phyloP scores from a whole-genome alignment of 768 basidiomycete genomes.

The Tulasnella sp. region DNA sequence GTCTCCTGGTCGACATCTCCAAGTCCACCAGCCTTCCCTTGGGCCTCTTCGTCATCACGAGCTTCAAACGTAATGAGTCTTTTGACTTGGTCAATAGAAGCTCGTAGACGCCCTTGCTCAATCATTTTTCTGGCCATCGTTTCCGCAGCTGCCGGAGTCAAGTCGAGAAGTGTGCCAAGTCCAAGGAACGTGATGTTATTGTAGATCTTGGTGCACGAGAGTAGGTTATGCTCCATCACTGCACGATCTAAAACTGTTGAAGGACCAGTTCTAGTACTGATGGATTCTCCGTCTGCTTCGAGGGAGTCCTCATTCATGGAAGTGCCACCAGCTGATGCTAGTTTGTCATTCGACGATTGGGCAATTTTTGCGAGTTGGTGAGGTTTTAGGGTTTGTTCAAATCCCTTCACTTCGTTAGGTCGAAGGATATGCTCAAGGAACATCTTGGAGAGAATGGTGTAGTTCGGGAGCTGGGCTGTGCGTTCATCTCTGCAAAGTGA shows the following conservation, averaged over 20 bases:
- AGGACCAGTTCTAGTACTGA: constrained; percentile 76
- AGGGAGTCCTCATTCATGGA: constrained; percentile 29
- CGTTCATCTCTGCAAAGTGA: constrained; percentile 92
- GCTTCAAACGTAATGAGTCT: constrained; percentile 89
- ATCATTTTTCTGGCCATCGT: constrained; percentile 98
- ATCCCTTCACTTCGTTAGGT: constrained; percentile 75
- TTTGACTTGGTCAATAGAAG: constrained; percentile 91
- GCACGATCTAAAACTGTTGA: constrained; percentile 93
- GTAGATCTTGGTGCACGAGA: constrained; percentile 94
- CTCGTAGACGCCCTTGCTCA: constrained; percentile 86
- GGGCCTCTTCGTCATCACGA: constrained; percentile 80
- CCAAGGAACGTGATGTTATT: constrained; percentile 94
- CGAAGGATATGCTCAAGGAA: constrained; percentile 95
- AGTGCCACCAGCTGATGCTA: constrained; percentile 37
- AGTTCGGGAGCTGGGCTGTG: constrained; percentile 59
- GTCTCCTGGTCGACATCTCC: constrained; percentile 76
- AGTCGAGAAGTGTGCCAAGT: constrained; percentile 76
- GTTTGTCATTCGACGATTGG: constrained; percentile 67
- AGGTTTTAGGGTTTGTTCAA: constrained; percentile 72
- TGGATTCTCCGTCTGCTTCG: constrained; percentile 34
- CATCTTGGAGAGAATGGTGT: constrained; percentile 93
- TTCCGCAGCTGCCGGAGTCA: constrained; percentile 87
- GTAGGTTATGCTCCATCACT: constrained; percentile 96
- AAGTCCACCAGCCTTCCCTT: constrained; percentile 87
- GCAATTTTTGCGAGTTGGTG: constrained; percentile 92